These are phyloP conservation scores for Thozetella sp. DNA, from an alignment of 495 filamentous ascomycete genomes.

Conservation along the genomic window DNA sequence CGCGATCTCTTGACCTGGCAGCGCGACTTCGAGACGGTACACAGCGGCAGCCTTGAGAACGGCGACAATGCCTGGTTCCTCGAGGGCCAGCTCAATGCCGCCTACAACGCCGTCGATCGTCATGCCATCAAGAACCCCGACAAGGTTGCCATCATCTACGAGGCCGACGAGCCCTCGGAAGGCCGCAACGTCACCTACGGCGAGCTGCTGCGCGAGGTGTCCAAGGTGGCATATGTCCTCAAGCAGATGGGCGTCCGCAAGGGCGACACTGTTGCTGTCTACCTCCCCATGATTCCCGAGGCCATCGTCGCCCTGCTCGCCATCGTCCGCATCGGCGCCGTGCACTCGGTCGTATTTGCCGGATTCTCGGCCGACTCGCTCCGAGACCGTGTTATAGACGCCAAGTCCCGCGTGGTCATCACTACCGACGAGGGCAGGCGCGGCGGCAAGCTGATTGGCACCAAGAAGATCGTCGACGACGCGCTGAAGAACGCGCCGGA, in stretches of 20 bases:
- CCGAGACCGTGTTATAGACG: conserved; percentile 92
- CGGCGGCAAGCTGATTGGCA: conserved; percentile 95
- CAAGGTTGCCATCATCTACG: conserved; percentile 96
- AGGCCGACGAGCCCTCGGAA: conserved; percentile 88
- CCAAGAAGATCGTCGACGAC: conserved; percentile 99
- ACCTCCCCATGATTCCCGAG: conserved; percentile 99
- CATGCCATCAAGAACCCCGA: conserved; percentile 92
- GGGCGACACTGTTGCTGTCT: conserved; percentile 96
- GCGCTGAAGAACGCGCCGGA: conserved; percentile 96
- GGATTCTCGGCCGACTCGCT: conserved; percentile 98
- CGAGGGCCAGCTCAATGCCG: conserved; percentile 91
- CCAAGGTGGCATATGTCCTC: conserved; percentile 78
- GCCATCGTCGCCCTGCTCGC: conserved; percentile 90
- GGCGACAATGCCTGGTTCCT: conserved; percentile 95
- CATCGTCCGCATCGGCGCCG: conserved; percentile 87
- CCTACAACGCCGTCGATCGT: conserved; percentile 96
- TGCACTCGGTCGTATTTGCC: conserved; percentile 98
- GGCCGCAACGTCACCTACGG: conserved; percentile 91
- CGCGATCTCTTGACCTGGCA: conserved; percentile 91
- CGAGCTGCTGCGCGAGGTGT: conserved; percentile 93
- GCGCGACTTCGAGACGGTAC: conserved; percentile 89
- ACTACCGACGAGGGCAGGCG: conserved; percentile 97
- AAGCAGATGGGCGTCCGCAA: conserved; percentile 96
- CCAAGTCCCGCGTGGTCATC: conserved; percentile 87
- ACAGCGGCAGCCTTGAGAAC: conserved; percentile 71